Percentiles rank a stretch among this genome's conserved stretches.
These are phyloP conservation scores for Entomortierella chlamydospora DNA, from an alignment of 192 early-diverging fungal species.

Conservation along the genomic window DNA sequence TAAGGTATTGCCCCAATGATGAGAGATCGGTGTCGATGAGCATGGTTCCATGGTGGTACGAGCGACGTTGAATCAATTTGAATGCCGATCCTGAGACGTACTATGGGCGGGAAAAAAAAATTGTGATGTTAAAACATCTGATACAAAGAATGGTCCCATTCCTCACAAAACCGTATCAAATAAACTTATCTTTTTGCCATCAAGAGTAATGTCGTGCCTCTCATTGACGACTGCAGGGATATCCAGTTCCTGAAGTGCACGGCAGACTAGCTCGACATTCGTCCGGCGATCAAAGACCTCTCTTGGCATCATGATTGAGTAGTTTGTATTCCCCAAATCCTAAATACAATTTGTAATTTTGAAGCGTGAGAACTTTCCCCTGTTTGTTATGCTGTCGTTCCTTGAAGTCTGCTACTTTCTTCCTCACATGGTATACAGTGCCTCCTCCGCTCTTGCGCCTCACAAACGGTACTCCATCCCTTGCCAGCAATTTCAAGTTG, in stretches of 20 bases:
- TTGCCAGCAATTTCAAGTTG: conserved; percentile 76
- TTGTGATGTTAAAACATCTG: conserved; percentile 8
- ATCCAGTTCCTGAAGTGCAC: conserved; percentile 81
- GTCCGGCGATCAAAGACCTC: conserved; percentile 78
- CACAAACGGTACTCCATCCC: conserved; percentile 81
- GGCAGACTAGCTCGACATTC: conserved; percentile 81
- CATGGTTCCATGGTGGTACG: conserved; percentile 99
- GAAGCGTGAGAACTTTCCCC: background rate
- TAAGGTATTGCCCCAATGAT: conserved; percentile 43
- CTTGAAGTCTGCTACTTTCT: background rate
- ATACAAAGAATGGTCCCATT: background rate
- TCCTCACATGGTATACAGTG: conserved; percentile 89
- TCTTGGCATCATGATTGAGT: conserved; percentile 94
- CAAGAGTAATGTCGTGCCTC: conserved; percentile 91
- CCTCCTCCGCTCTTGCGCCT: conserved; percentile 93
- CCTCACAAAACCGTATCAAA: background rate
- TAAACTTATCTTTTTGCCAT: conserved; percentile 75
- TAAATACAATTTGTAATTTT: conserved; percentile 29
- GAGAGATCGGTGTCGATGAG: conserved; percentile 89
- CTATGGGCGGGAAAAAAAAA: background rate
- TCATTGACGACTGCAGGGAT: conserved; percentile 84
- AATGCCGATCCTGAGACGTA: conserved; percentile 93
- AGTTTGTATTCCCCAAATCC: conserved; percentile 97
- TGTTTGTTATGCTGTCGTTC: too few relatives aligned
- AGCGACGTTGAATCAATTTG: conserved; percentile 83